Percentiles rank a stretch among this genome's conserved stretches.
Evolutionary conservation across 805 yeast genomes (phyloP).

Genomic region (Danielozyma ontarioensis): DNA sequence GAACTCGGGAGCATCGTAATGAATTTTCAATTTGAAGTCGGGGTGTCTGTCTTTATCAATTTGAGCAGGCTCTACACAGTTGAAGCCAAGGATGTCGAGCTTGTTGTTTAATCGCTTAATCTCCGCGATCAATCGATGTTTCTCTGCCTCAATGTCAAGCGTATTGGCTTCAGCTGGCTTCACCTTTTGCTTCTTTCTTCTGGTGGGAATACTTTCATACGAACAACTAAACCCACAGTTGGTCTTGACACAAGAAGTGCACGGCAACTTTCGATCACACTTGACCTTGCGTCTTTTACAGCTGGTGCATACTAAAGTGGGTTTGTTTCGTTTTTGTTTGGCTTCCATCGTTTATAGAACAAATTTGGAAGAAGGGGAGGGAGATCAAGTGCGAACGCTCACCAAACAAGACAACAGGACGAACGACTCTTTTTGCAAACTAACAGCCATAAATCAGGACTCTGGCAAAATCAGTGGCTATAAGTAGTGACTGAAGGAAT

Average conservation of each 20-base stretch:
- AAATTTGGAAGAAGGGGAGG: too few species aligned
- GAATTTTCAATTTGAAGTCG: background rate
- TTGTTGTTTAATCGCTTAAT: background rate
- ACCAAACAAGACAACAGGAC: too few species aligned
- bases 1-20: background rate
- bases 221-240: constrained; percentile 13
- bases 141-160: too few species aligned
- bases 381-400: too few species aligned
- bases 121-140: too few species aligned
- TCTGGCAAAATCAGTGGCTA: too few species aligned
- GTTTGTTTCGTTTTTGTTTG: constrained; percentile 13
- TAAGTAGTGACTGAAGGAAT: too few species aligned
- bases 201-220: background rate
- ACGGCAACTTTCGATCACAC: constrained; percentile 25
- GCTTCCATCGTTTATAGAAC: too few species aligned
- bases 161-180: constrained; percentile 6
- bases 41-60: background rate
- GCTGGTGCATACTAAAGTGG: constrained; percentile 23
- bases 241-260: constrained; percentile 20
- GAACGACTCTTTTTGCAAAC: too few species aligned
- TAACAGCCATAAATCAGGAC: too few species aligned
- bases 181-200: constrained; percentile 14
- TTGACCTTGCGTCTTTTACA: constrained; percentile 29
- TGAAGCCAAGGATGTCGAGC: too few species aligned
- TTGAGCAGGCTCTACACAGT: background rate